These are phyloP conservation scores for Acanthamoeba triangularis DNA, from an alignment of 208 protist species.

Conservation along the genomic window DNA sequence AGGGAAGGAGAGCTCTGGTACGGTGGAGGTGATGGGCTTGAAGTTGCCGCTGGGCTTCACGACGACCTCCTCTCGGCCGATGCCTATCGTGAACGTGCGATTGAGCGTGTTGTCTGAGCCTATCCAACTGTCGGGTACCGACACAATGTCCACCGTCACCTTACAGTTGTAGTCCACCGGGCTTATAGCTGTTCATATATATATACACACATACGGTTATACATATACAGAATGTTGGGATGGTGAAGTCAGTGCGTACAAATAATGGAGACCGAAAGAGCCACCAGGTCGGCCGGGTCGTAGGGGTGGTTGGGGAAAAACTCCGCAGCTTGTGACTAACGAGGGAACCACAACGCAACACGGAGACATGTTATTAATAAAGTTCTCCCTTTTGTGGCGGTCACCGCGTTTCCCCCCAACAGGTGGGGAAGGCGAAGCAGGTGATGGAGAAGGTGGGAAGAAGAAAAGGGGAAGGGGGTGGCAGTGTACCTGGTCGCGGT, in stretches of 20 bases:
- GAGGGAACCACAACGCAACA: too few relatives aligned
- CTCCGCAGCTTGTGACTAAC: too few relatives aligned
- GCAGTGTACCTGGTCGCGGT: not conserved
- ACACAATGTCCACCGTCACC: not conserved
- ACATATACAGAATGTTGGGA: too few relatives aligned
- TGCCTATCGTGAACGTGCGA: not conserved
- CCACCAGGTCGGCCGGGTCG: too few relatives aligned
- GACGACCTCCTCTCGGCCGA: not conserved
- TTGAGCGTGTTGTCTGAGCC: not conserved
- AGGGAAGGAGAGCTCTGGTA: not conserved
- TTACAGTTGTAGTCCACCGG: conserved; percentile 37
- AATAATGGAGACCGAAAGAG: not conserved
- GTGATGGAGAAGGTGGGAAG: too few relatives aligned
- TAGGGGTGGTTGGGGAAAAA: too few relatives aligned
- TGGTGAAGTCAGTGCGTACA: not conserved
- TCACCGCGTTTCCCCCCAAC: too few relatives aligned
- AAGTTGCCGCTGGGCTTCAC: not conserved
- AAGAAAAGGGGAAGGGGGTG: not conserved
- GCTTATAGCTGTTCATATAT: not conserved
- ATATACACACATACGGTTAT: too few relatives aligned
- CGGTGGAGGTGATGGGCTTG: conserved; percentile 2
- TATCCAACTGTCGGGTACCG: not conserved
- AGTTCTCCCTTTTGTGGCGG: too few relatives aligned
- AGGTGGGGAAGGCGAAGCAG: too few relatives aligned
- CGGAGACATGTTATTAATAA: too few relatives aligned